Conservation (phyloP, 176 grass and related monocot genomes). For the Cenchrus fungigraminus region DNA sequence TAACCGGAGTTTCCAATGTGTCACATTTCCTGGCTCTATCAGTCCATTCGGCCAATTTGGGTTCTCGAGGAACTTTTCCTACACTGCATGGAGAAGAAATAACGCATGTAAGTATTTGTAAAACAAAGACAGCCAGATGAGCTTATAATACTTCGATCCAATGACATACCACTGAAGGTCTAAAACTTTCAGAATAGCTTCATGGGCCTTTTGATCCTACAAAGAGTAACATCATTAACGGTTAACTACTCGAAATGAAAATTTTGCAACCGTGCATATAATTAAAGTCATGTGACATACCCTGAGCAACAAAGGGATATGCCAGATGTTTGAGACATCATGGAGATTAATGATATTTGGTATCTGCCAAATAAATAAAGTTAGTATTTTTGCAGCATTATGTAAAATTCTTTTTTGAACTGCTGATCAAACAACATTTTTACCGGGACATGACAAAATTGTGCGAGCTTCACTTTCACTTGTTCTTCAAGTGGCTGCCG, state of each 20-base stretch:
- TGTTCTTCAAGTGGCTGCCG: slow-evolving; percentile 80
- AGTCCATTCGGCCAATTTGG: slow-evolving; percentile 76
- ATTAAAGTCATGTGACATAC: slow-evolving; percentile 51
- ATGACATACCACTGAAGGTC: slow-evolving; percentile 65
- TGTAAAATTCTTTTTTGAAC: not conserved
- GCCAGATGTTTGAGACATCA: slow-evolving; percentile 98
- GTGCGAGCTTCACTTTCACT: slow-evolving; percentile 87
- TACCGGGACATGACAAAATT: slow-evolving; percentile 96
- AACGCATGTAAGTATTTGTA: slow-evolving; percentile 9
- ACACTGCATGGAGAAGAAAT: slow-evolving; percentile 34
- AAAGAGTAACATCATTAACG: not conserved
- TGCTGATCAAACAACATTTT: not conserved
- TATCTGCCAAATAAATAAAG: slow-evolving; percentile 56
- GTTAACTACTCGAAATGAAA: slow-evolving; percentile 30
- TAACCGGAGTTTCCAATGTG: slow-evolving; percentile 62
- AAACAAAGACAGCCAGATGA: slow-evolving; percentile 19
- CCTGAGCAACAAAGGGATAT: slow-evolving; percentile 93
- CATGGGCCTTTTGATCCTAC: slow-evolving; percentile 91
- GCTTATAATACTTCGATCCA: slow-evolving; percentile 21
- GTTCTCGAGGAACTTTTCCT: slow-evolving; percentile 50
- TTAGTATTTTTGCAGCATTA: slow-evolving; percentile 16
- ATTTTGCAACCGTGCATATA: not conserved
- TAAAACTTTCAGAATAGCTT: slow-evolving; percentile 79
- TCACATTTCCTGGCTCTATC: slow-evolving; percentile 74
- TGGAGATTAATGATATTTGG: slow-evolving; percentile 83